Evolutionary conservation across 75 land plant genomes (phyloP).

Genomic region (Pseudotsuga menziesii): DNA sequence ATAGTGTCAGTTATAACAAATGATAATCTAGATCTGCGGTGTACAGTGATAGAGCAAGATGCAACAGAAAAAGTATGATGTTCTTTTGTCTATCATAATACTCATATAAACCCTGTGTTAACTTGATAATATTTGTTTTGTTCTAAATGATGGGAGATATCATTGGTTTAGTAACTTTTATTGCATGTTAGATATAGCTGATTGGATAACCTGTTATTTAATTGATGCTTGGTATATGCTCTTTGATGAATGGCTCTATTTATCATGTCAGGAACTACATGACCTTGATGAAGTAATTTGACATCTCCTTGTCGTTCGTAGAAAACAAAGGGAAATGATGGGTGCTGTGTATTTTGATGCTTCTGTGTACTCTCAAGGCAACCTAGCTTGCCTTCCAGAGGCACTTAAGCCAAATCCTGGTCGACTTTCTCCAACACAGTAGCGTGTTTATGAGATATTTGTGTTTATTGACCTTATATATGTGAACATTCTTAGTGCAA

Average conservation of each 20-base stretch:
- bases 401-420: conserved; percentile 93
- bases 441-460: conserved; percentile 87
- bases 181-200: background rate
- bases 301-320: conserved; percentile 52
- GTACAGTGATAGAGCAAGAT: no score
- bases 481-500: background rate
- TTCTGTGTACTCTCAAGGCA: conserved; percentile 57
- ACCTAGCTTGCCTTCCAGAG: conserved; percentile 74
- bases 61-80: no score
- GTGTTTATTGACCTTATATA: conserved; percentile 3
- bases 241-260: background rate
- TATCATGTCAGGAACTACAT: conserved; percentile 62
- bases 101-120: background rate
- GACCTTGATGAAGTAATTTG: conserved; percentile 80
- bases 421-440: conserved; percentile 70
- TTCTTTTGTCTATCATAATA: background rate
- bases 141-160: no score
- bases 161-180: no score
- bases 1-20: no score
- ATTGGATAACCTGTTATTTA: background rate
- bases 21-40: no score
- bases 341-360: conserved; percentile 65
- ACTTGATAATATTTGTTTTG: background rate
- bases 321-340: conserved; percentile 64
- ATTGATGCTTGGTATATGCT: background rate